Base-by-base conservation (phyloP, 345 rosid genomes). In the Pseudoturritis turrita region DNA sequence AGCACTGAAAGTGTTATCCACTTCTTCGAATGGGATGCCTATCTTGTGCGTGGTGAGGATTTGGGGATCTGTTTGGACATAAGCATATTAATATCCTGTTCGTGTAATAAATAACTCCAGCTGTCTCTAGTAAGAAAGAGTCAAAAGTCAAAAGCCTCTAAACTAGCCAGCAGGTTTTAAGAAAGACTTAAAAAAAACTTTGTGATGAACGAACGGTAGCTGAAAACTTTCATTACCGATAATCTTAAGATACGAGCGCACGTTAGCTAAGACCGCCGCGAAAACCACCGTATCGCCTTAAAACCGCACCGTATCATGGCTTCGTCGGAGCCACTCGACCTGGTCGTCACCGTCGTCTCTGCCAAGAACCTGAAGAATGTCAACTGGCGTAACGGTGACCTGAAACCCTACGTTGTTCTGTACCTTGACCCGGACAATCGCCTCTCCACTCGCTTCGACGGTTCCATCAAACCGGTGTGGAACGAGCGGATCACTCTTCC, bases 291-390 rank as follows among this genome's bases (percentile, higher is more conserved):
- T n/a, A 10, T 71, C 29, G 11, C 11, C 78, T 37, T n/a, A 14
- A 41, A 65, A 54, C 22, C 73, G 49, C 71, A 25, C 35, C 79
- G 54, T 47, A 39, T 65, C 29, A 83, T 85, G 88, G 77, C 88
- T 6, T 61, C 83, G 7, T 52, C 78, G 14, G 78, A 73, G 21
- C 74, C 68, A 19, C 70, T 73, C 37, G 84, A 83, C 62, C 56
- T 87, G 6, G 61, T 83, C 25, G 60, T 85, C 15, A 79, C 83
- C 29, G 53, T 83, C 39, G 66, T 81, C 41, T 83, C 87, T 3
- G 88, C 87, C 2, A 85, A 87, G 62, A 82, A 87, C 56, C 83
- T 87, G 18, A 85, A 87, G 65, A 87, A 87, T 45, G 87, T 87
- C 6, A 87, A 87, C 69, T 85, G 92, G 92, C 81, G 92, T 57